These are phyloP conservation scores for Hypoxylon rubiginosum DNA, from an alignment of 2,329 filamentous ascomycete genomes.

Conservation along the genomic window DNA sequence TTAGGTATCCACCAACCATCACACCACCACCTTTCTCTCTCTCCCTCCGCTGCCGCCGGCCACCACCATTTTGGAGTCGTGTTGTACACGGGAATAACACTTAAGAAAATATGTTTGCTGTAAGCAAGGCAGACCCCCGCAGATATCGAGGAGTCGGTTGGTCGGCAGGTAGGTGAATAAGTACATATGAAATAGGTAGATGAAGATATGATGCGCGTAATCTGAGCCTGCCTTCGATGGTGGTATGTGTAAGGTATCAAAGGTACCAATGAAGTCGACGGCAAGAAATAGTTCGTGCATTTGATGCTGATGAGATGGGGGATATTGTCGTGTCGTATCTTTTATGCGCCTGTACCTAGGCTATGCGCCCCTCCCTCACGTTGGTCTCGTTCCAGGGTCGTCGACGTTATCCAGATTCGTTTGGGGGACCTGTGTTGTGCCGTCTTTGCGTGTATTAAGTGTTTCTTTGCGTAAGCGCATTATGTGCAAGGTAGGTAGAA, in stretches of 20 bases:
- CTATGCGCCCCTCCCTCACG: not conserved
- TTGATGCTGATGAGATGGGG: not conserved
- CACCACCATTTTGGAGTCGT: not conserved
- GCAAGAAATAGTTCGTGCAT: too few relatives aligned
- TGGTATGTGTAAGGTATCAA: not conserved
- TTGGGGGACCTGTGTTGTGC: not conserved
- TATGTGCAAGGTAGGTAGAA: too few relatives aligned
- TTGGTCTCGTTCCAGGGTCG: not conserved
- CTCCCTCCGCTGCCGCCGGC: not conserved
- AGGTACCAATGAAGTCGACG: not conserved
- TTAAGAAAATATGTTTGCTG: not conserved
- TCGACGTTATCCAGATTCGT: not conserved
- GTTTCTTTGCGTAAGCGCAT: not conserved
- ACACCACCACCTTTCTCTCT: not conserved
- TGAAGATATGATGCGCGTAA: not conserved
- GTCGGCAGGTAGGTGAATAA: not conserved
- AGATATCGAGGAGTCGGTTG: not conserved
- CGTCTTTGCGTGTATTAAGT: not conserved
- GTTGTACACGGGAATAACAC: not conserved
- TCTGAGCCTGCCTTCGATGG: not conserved
- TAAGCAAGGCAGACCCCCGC: not conserved
- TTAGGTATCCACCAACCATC: too few relatives aligned
- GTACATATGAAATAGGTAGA: conserved; percentile 1
- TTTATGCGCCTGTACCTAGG: not conserved
- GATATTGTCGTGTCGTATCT: not conserved